Evolutionary conservation across 2,329 filamentous ascomycete species (phyloP).

Genomic region (Aspergillus tanneri): DNA sequence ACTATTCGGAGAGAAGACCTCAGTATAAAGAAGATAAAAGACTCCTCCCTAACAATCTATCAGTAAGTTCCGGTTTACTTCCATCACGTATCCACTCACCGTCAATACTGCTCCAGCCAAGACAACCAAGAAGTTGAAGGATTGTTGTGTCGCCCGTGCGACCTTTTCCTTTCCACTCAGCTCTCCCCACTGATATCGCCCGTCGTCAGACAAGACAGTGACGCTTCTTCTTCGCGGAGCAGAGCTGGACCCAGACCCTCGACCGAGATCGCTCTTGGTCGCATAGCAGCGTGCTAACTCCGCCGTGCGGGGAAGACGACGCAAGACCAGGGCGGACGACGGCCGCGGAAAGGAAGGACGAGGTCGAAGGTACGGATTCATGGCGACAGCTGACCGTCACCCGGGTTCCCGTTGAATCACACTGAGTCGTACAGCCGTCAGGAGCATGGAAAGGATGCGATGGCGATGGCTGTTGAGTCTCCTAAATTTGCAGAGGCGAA

Average conservation of each 20-base stretch:
- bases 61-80: too few relatives aligned
- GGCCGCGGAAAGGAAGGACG: conserved; percentile 20
- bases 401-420: conserved; percentile 18
- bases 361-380: conserved; percentile 27
- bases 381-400: conserved; percentile 19
- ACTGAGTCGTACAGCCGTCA: background rate
- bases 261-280: conserved; percentile 53
- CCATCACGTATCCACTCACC: conserved; percentile 48
- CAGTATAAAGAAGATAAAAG: conserved; percentile 72
- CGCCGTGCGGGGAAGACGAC: conserved; percentile 34
- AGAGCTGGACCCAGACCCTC: conserved; percentile 39
- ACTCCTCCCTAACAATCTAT: conserved; percentile 63
- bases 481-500: background rate
- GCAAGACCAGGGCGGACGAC: conserved; percentile 27
- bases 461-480: background rate
- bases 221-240: conserved; percentile 60
- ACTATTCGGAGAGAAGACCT: conserved; percentile 81
- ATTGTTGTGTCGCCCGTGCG: conserved; percentile 82
- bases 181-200: conserved; percentile 75
- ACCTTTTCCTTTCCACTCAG: conserved; percentile 76
- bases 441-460: conserved; percentile 5
- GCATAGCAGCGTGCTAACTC: conserved; percentile 54
- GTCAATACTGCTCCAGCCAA: conserved; percentile 73
- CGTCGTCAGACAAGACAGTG: conserved; percentile 83
- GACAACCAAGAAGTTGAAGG: conserved; percentile 80